Evolutionary conservation across 768 basidiomycete genomes (phyloP).

Genomic region (Amanita exitialis): DNA sequence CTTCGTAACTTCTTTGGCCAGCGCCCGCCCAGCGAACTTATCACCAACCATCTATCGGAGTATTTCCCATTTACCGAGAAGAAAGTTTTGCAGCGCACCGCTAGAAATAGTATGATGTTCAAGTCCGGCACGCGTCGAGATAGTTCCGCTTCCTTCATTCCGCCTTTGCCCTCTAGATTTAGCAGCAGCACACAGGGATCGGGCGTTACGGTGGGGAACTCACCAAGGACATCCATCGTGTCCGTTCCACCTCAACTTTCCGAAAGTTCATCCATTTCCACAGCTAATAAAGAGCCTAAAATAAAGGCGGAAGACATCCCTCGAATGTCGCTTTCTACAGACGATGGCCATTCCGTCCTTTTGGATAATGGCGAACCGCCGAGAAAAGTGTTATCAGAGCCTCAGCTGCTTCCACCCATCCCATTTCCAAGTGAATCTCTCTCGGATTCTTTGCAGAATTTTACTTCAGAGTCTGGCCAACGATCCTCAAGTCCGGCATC

Average conservation of each 20-base stretch:
- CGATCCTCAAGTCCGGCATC: conserved; percentile 27
- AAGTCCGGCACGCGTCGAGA: conserved; percentile 37
- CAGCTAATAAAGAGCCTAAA: conserved; percentile 5
- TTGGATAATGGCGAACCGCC: conserved; percentile 25
- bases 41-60: conserved; percentile 87
- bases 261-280: conserved; percentile 19
- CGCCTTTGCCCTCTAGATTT: conserved; percentile 43
- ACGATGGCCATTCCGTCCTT: conserved; percentile 59
- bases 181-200: conserved; percentile 54
- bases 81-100: conserved; percentile 81
- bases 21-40: conserved; percentile 93
- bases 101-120: conserved; percentile 77
- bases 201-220: conserved; percentile 27
- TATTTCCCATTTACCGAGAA: conserved; percentile 95
- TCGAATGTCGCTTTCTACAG: conserved; percentile 64
- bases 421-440: conserved; percentile 71
- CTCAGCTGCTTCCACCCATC: conserved; percentile 68
- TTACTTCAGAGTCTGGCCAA: conserved; percentile 23
- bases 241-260: conserved; percentile 32
- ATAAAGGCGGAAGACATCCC: conserved; percentile 41
- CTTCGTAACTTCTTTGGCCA: conserved; percentile 96
- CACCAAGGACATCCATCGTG: conserved; percentile 37
- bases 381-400: conserved; percentile 20
- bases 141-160: conserved; percentile 40
- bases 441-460: conserved; percentile 64